phyloP scores from a whole-genome alignment of 192 early-diverging fungal genomes.

The Pilaira anomala region DNA sequence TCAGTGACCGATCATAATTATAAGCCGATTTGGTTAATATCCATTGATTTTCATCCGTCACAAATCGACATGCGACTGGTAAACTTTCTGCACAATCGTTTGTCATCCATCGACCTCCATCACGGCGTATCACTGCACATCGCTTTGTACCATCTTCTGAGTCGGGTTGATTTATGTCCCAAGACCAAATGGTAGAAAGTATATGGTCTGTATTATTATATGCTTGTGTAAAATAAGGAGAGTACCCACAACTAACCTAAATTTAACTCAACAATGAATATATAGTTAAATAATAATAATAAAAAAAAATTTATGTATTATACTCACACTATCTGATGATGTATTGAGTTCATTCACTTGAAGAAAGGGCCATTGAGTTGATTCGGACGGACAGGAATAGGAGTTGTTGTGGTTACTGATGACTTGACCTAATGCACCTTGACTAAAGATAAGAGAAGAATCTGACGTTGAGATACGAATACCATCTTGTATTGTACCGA shows the following conservation, averaged over 20 bases:
- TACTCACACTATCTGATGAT: no score
- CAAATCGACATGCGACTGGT: conserved; percentile 22
- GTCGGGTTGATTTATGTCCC: conserved; percentile 20
- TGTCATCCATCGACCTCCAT: conserved; percentile 25
- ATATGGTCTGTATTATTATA: conserved; percentile 4
- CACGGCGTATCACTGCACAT: conserved; percentile 22
- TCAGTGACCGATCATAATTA: conserved; percentile 19
- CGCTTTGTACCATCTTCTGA: neutral
- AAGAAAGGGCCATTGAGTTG: no score
- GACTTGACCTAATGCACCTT: neutral
- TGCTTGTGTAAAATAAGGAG: conserved; percentile 14
- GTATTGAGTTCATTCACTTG: no score
- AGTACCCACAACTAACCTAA: conserved; percentile 24
- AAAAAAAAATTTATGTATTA: no score
- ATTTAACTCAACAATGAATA: no score
- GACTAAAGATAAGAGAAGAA: conserved; percentile 1
- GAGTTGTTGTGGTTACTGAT: no score
- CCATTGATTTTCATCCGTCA: conserved; percentile 23
- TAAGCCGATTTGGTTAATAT: conserved; percentile 3
- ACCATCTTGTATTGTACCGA: conserved; percentile 8
- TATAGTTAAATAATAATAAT: no score
- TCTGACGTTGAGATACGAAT: neutral
- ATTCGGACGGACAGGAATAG: no score
- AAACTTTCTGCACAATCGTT: conserved; percentile 11
- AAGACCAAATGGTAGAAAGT: conserved; percentile 27